These are phyloP conservation scores for Exophiala alcalophila DNA, from an alignment of 2,329 filamentous ascomycete species.

Conservation along the genomic window DNA sequence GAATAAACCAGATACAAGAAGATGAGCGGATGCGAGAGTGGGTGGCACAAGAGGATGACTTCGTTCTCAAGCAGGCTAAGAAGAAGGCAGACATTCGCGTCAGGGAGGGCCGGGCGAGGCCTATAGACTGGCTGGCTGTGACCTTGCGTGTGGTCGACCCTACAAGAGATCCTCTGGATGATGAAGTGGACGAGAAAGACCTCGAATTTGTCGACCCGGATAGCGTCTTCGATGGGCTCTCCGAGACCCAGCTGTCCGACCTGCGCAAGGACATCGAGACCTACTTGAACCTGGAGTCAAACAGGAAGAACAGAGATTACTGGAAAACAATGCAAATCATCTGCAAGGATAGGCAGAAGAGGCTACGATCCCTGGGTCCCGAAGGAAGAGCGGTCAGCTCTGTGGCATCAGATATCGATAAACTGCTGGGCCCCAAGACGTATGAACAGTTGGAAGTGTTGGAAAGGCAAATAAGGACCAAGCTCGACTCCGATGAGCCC, in stretches of 20 bases:
- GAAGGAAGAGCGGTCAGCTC: constrained; percentile 76
- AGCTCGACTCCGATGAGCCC: constrained; percentile 81
- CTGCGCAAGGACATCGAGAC: constrained; percentile 78
- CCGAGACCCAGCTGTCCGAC: constrained; percentile 65
- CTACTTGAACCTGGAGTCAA: constrained; percentile 77
- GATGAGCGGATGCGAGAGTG: constrained; percentile 78
- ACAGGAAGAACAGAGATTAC: constrained; percentile 75
- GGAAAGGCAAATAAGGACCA: constrained; percentile 80
- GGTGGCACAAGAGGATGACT: constrained; percentile 91
- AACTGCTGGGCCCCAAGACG: constrained; percentile 78
- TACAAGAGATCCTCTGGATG: constrained; percentile 73
- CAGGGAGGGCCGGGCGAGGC: constrained; percentile 82
- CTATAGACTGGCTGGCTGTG: constrained; percentile 91
- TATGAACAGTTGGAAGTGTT: constrained; percentile 81
- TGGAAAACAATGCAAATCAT: constrained; percentile 87
- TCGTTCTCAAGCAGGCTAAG: constrained; percentile 94
- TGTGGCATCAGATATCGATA: constrained; percentile 84
- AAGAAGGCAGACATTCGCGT: constrained; percentile 96
- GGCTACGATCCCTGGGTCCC: constrained; percentile 55
- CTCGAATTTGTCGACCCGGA: constrained; percentile 77
- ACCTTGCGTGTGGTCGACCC: constrained; percentile 84
- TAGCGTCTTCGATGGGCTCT: constrained; percentile 72
- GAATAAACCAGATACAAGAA: constrained; percentile 59
- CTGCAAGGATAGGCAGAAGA: constrained; percentile 71
- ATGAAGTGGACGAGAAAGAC: constrained; percentile 74